A percentile compares a stretch with the other conserved stretches of the same genome.
phyloP scores from a whole-genome alignment of 2,329 filamentous ascomycete genomes.

The Sporothrix phasma region DNA sequence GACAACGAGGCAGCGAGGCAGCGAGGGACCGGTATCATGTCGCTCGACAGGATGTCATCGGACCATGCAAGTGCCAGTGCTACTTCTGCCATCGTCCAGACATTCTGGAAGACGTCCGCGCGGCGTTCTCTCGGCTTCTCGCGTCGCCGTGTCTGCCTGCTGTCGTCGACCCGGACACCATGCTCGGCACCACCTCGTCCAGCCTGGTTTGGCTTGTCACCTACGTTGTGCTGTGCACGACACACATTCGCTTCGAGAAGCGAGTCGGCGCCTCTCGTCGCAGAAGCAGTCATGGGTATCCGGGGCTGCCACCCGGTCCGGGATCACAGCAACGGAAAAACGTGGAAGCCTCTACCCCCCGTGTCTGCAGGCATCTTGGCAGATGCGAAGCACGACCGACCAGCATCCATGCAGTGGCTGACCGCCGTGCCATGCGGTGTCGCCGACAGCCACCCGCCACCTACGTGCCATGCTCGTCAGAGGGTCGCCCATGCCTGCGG shows the following conservation, averaged over 20 bases:
- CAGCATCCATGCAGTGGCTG: background rate
- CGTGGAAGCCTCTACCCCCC: background rate
- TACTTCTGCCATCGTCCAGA: background rate
- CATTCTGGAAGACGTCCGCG: background rate
- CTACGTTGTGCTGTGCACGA: conserved; percentile 30
- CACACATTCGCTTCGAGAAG: background rate
- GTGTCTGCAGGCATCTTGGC: background rate
- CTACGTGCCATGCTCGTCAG: background rate
- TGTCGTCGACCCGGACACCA: background rate
- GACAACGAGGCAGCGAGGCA: no score
- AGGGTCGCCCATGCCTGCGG: background rate
- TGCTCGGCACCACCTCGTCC: background rate
- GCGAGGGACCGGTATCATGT: no score
- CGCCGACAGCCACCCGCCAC: background rate
- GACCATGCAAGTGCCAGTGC: background rate
- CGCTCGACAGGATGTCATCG: no score
- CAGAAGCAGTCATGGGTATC: background rate
- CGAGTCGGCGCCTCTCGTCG: background rate
- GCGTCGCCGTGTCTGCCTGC: background rate
- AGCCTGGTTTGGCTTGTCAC: conserved; percentile 35
- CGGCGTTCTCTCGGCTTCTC: background rate
- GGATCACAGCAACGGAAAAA: background rate
- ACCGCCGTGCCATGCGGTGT: background rate
- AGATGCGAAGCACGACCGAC: background rate
- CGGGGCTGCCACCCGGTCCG: background rate